Evolutionary conservation across 768 basidiomycete species (phyloP).

Genomic region (Termitomyces sp.): DNA sequence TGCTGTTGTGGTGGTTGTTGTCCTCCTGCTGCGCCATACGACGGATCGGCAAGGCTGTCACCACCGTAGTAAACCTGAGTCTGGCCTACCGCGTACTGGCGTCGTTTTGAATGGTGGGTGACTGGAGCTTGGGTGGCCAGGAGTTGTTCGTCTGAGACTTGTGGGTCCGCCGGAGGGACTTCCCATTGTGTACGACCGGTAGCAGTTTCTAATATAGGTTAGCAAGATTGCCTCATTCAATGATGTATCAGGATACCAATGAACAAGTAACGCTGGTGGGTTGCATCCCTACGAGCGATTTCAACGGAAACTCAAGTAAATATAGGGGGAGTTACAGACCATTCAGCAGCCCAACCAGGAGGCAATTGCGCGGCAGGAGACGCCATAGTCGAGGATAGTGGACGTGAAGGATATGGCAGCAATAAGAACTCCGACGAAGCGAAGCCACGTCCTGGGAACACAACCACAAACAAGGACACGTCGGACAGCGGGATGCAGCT

Average conservation of each 20-base stretch:
- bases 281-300: conserved; percentile 57
- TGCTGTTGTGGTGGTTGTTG: conserved; percentile 16
- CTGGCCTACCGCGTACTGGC: conserved; percentile 93
- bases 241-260: conserved; percentile 55
- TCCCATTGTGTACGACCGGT: conserved; percentile 91
- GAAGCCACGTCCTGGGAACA: conserved; percentile 24
- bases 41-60: conserved; percentile 38
- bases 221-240: conserved; percentile 10
- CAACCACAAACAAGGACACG: conserved; percentile 22
- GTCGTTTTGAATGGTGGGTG: conserved; percentile 54
- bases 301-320: conserved; percentile 10
- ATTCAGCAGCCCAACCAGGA: conserved; percentile 90
- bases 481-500: no score
- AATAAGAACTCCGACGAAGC: conserved; percentile 8
- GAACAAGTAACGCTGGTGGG: conserved; percentile 80
- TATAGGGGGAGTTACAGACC: conserved; percentile 40
- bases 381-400: conserved; percentile 33
- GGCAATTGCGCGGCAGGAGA: conserved; percentile 66
- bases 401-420: conserved; percentile 10
- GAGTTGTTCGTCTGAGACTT: conserved; percentile 31
- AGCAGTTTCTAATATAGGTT: conserved; percentile 58
- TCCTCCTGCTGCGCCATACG: conserved; percentile 27
- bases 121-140: conserved; percentile 39
- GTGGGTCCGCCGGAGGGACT: conserved; percentile 25
- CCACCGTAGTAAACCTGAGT: conserved; percentile 81